These are phyloP conservation scores for Lactarius sanguifluus DNA, from an alignment of 768 basidiomycete species.

Conservation along the genomic window DNA sequence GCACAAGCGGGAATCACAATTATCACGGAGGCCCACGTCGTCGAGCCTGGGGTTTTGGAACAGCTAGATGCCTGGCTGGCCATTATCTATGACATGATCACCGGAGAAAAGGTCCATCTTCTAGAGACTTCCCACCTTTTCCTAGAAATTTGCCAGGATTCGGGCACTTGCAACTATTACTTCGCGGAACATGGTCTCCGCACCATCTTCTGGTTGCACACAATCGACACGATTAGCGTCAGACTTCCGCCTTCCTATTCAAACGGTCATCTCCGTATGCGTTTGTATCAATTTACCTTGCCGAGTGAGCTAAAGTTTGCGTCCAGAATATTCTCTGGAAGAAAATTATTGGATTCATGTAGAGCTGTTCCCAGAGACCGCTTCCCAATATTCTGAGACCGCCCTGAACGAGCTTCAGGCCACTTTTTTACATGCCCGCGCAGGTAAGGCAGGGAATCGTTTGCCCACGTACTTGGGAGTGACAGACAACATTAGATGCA, in stretches of 20 bases:
- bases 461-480: not conserved
- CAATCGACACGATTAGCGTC: not conserved
- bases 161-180: slow-evolving; percentile 8
- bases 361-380: not conserved
- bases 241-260: slow-evolving; percentile 12
- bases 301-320: not conserved
- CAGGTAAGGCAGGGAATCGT: not conserved
- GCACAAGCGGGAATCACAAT: not conserved
- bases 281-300: not conserved
- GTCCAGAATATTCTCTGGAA: slow-evolving; percentile 5
- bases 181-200: slow-evolving; percentile 18
- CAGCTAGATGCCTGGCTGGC: not conserved
- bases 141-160: slow-evolving; percentile 13
- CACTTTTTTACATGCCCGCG: not conserved
- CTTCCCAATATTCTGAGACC: not conserved
- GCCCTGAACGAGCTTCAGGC: not conserved
- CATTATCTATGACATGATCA: not conserved
- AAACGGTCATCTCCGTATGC: slow-evolving; percentile 8
- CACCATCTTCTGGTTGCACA: slow-evolving; percentile 15
- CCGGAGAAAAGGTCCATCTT: not conserved
- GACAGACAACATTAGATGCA: not conserved
- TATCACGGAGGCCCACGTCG: slow-evolving; percentile 14
- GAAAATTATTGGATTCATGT: not conserved
- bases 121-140: slow-evolving; percentile 11
- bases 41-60: not conserved